These are phyloP conservation scores for Inga laurina DNA, from an alignment of 306 rosid species.

Conservation along the genomic window DNA sequence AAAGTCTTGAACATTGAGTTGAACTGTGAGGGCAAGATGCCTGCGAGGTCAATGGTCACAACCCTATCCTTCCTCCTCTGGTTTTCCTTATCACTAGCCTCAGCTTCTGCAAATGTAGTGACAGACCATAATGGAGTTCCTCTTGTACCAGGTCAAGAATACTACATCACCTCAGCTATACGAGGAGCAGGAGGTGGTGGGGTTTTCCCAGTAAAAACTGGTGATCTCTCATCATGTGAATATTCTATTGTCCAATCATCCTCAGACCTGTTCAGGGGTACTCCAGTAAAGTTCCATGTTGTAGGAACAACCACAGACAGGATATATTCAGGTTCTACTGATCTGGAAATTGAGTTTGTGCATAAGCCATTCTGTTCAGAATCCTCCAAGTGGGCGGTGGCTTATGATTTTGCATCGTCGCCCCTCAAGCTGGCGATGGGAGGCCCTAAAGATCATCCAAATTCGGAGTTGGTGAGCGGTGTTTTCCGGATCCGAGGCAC, in stretches of 20 bases:
- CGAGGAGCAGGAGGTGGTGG: neutral
- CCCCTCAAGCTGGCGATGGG: conserved; percentile 16
- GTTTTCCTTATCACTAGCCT: neutral
- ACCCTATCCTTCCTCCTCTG: neutral
- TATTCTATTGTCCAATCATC: neutral
- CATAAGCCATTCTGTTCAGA: conserved; percentile 7
- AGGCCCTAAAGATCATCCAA: too few relatives aligned
- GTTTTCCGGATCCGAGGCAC: neutral
- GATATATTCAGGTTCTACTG: neutral
- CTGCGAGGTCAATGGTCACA: neutral
- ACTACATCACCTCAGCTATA: neutral
- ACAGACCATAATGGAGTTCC: accelerated
- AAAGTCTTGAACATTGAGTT: too few relatives aligned
- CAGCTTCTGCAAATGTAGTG: neutral
- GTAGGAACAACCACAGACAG: neutral
- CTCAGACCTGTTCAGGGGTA: neutral
- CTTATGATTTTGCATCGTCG: neutral
- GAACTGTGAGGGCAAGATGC: neutral
- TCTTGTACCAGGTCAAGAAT: neutral
- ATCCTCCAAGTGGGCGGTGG: conserved; percentile 20
- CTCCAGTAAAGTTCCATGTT: neutral
- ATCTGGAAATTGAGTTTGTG: neutral
- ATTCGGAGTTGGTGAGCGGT: neutral
- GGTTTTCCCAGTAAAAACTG: neutral
- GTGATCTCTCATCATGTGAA: neutral